These are phyloP conservation scores for Saprolegnia diclina DNA, from an alignment of 352 stramenopile species.

Conservation along the genomic window DNA sequence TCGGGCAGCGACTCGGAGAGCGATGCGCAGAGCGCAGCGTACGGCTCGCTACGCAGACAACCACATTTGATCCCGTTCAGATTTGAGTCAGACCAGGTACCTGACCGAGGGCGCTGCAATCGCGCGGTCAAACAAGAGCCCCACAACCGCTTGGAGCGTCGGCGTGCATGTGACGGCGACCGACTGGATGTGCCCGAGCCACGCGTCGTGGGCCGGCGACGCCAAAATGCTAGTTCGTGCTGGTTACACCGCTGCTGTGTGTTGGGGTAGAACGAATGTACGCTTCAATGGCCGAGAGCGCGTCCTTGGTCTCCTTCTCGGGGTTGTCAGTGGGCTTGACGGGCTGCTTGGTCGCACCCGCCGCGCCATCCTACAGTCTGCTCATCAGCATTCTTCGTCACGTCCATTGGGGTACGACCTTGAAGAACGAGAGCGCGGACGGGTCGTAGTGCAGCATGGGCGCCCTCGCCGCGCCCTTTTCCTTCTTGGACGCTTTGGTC, in stretches of 20 bases:
- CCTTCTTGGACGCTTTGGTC: constrained; percentile 34
- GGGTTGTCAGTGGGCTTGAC: constrained; percentile 47
- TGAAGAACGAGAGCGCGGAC: constrained; percentile 71
- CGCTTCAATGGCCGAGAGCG: background rate
- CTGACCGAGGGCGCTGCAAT: constrained; percentile 53
- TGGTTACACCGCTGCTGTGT: background rate
- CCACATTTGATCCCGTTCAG: background rate
- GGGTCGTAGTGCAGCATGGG: constrained; percentile 60
- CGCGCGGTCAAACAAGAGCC: constrained; percentile 61
- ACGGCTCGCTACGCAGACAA: constrained; percentile 41
- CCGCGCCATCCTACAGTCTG: constrained; percentile 11
- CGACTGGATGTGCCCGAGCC: constrained; percentile 51
- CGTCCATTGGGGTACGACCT: constrained; percentile 43
- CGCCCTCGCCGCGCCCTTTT: constrained; percentile 34
- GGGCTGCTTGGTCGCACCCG: constrained; percentile 39
- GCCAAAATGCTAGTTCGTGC: background rate
- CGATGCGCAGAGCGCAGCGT: constrained; percentile 50
- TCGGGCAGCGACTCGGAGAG: constrained; percentile 65
- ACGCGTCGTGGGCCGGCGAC: constrained; percentile 13
- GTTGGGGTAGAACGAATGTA: background rate
- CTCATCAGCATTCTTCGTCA: constrained; percentile 32
- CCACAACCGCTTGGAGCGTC: constrained; percentile 65
- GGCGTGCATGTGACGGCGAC: constrained; percentile 64
- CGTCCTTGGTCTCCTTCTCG: constrained; percentile 20
- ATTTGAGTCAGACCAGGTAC: constrained; percentile 31